These are phyloP conservation scores for Cucurbita moschata DNA, from an alignment of 306 rosid species.

Conservation along the genomic window DNA sequence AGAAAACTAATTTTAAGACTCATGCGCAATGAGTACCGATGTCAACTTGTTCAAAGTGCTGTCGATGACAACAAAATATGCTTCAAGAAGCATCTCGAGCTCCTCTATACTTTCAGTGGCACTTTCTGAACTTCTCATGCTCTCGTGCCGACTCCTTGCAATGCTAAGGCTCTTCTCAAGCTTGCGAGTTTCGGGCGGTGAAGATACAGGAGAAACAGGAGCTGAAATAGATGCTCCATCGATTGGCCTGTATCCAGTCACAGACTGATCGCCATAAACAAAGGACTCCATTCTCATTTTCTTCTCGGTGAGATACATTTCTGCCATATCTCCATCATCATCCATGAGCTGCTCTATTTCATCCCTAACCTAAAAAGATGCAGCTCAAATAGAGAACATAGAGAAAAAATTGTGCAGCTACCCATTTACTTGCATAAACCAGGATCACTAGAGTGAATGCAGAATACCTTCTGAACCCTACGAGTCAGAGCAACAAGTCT, in stretches of 20 bases:
- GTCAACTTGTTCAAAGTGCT: constrained; percentile 92
- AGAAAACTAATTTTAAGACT: not conserved
- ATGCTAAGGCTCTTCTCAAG: constrained; percentile 84
- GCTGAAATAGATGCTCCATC: constrained; percentile 85
- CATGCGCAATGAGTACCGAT: constrained; percentile 37
- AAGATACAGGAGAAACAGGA: constrained; percentile 94
- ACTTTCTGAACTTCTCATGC: constrained; percentile 81
- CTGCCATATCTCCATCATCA: constrained; percentile 99
- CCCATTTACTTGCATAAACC: constrained; percentile 6
- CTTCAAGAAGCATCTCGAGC: constrained; percentile 98
- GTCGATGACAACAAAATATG: constrained; percentile 94
- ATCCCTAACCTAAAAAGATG: constrained; percentile 69
- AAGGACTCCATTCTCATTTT: constrained; percentile 76
- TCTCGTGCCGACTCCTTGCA: constrained; percentile 90
- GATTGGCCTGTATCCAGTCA: constrained; percentile 52
- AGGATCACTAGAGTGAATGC: constrained; percentile 11
- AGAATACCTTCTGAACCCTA: constrained; percentile 90
- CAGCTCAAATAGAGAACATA: constrained; percentile 10
- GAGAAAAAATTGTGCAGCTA: not conserved
- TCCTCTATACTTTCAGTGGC: constrained; percentile 78
- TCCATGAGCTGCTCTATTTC: constrained; percentile 99
- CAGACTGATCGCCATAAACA: constrained; percentile 72
- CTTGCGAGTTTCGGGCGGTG: constrained; percentile 73
- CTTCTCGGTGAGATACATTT: constrained; percentile 97
- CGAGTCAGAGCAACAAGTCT: constrained; percentile 96